Evolutionary conservation across 148 eudicot species (phyloP).

Genomic region (Camellia japonica): DNA sequence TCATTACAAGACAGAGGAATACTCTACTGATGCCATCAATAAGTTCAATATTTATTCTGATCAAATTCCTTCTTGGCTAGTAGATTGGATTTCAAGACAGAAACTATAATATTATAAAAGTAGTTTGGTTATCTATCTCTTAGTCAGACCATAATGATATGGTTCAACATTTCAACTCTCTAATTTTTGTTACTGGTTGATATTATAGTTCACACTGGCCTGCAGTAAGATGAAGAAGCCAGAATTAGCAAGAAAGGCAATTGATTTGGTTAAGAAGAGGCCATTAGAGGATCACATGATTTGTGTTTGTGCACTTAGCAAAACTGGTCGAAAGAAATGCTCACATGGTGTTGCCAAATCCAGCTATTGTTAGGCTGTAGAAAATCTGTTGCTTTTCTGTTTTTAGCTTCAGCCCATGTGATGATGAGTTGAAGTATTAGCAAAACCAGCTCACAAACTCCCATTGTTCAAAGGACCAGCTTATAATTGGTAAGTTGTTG

Average conservation of each 20-base stretch:
- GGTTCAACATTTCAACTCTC: background rate
- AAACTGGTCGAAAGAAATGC: conserved; percentile 56
- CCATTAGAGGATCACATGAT: conserved; percentile 60
- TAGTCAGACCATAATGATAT: background rate
- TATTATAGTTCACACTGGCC: conserved; percentile 75
- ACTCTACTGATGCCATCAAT: no score
- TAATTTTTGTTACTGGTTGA: background rate
- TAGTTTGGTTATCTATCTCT: background rate
- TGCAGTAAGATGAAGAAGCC: conserved; percentile 82
- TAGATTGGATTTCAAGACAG: conserved; percentile 33
- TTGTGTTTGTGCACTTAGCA: conserved; percentile 68
- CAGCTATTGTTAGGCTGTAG: no score
- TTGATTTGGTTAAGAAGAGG: conserved; percentile 65
- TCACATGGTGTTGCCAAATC: conserved; percentile 49
- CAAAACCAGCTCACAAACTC: no score
- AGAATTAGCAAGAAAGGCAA: conserved; percentile 64
- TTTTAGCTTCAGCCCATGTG: no score
- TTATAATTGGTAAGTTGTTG: no score
- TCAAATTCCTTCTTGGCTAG: no score
- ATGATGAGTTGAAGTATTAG: no score
- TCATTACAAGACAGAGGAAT: no score
- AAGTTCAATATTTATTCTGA: no score
- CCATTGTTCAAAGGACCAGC: no score
- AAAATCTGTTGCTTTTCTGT: no score
- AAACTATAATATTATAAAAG: background rate